Base-by-base conservation (phyloP, 1,139 yeast species). In the Zygoascus sp. region DNA sequence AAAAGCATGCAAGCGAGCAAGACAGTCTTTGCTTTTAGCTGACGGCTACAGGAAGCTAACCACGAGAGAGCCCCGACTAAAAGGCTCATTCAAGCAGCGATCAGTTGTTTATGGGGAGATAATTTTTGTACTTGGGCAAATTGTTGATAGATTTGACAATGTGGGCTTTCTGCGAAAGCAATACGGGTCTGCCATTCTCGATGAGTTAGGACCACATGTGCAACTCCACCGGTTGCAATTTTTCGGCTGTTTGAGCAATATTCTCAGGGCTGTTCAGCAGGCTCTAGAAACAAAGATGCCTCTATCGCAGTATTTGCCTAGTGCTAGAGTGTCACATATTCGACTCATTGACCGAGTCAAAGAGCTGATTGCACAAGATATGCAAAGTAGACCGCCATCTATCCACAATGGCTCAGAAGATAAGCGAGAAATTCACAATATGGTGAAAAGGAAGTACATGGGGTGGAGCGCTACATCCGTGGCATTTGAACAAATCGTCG, bases 391-490 rank as follows among this genome's bases (percentile, higher is more conserved):
- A 3, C 44, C 44, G 8, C 23, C 28, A 21, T 38, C 41, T 23
- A n/a, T 28, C 11, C 13, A 32, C n/a, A 11, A 17, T 25, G 40
- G 32, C 11, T 34, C 28, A 10, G 13, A 35, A 11, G 30, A 21
- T 16, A 13, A 10, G 4, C 13, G 36, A 27, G 42, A 36, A n/a
- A 17, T 19, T 7, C 40, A 45, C 17, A 39, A 44, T 23, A 52
- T 54, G 60, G 54, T 70, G n/a, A 66, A 67, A 43, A 71, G 66
- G 45, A 68, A 67, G 48, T 70, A 71, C 51, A 61, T 75, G 58
- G 67, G 75, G 44, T 75, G 80, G 80, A 75, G 74, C 53, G 79
- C 79, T 1, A 62, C 76, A 0, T 70, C 72, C 48, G 69, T 76
- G 2, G 76, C 77, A 0, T 57, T 71, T 2, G 78, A 73, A 48